Evolutionary conservation across 2,329 filamentous ascomycete genomes (phyloP).

Genomic region (Alternaria alternata): DNA sequence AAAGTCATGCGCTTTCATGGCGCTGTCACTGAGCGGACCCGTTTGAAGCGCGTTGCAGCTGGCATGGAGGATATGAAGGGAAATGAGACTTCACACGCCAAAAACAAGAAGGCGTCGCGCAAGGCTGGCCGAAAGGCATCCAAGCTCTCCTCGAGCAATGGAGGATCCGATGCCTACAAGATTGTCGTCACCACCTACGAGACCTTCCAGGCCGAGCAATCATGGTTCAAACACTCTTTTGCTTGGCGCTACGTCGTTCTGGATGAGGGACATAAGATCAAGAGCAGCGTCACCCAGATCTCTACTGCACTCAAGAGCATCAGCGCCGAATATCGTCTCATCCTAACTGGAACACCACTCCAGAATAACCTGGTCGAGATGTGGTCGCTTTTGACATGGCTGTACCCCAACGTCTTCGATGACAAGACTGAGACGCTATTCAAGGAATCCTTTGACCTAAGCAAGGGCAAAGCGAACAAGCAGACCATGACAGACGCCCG

Average conservation of each 20-base stretch:
- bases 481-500: constrained; percentile 63
- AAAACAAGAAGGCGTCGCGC: constrained; percentile 89
- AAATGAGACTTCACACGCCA: constrained; percentile 71
- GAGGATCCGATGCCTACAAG: constrained; percentile 43
- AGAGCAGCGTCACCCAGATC: constrained; percentile 70
- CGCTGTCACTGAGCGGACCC: constrained; percentile 81
- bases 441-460: constrained; percentile 65
- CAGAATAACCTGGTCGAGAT: constrained; percentile 67
- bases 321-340: constrained; percentile 58
- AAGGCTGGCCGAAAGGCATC: constrained; percentile 64
- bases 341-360: constrained; percentile 64
- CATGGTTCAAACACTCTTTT: constrained; percentile 87
- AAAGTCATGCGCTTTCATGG: constrained; percentile 93
- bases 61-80: constrained; percentile 58
- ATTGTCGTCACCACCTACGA: constrained; percentile 95
- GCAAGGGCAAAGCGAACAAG: constrained; percentile 62
- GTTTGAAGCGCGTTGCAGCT: constrained; percentile 63
- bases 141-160: constrained; percentile 38
- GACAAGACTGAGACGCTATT: constrained; percentile 61
- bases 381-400: constrained; percentile 66
- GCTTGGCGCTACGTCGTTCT: constrained; percentile 99
- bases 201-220: constrained; percentile 97
- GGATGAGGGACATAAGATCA: constrained; percentile 99
- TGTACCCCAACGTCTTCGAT: constrained; percentile 66
- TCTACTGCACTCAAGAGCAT: constrained; percentile 55